phyloP scores from a whole-genome alignment of 208 protist genomes.

The Herpetomonas tarakana region DNA sequence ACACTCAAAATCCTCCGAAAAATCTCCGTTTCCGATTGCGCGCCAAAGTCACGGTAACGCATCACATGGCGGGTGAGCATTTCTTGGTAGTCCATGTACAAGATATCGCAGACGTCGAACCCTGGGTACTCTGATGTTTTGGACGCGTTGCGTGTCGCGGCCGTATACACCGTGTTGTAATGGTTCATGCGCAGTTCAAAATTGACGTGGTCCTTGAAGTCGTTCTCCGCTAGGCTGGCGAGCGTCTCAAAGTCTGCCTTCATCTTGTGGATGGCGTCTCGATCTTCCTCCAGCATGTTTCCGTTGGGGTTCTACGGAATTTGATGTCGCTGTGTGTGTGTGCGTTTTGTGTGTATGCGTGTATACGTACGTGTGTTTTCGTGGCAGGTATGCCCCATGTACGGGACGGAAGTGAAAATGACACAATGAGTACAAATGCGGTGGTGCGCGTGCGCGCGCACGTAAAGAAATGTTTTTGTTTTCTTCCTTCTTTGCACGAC shows the following conservation, averaged over 20 bases:
- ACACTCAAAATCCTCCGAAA: constrained; percentile 62
- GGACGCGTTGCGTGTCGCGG: constrained; percentile 63
- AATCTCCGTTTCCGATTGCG: constrained; percentile 45
- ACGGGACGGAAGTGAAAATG: too few relatives aligned
- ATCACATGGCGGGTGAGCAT: constrained; percentile 86
- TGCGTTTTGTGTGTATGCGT: constrained; percentile 1
- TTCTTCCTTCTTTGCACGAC: too few relatives aligned
- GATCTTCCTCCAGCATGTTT: constrained; percentile 77
- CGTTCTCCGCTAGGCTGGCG: constrained; percentile 55
- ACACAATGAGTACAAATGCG: too few relatives aligned
- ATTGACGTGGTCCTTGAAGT: constrained; percentile 55
- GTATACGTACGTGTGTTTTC: constrained; percentile 9
- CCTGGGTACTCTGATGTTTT: constrained; percentile 34
- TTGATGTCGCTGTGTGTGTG: neutral
- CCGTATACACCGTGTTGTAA: constrained; percentile 83
- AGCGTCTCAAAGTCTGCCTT: constrained; percentile 85
- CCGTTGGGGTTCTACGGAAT: neutral
- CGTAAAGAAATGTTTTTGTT: too few relatives aligned
- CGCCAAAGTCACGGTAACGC: constrained; percentile 47
- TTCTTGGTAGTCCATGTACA: constrained; percentile 91
- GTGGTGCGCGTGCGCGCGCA: too few relatives aligned
- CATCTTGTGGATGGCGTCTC: constrained; percentile 73
- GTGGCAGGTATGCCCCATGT: too few relatives aligned
- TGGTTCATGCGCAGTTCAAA: constrained; percentile 77
- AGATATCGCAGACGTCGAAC: constrained; percentile 64